A percentile compares a stretch with the other conserved stretches of the same genome.
Evolutionary conservation across 495 filamentous ascomycete species (phyloP).

Genomic region (Neurospora sp.): DNA sequence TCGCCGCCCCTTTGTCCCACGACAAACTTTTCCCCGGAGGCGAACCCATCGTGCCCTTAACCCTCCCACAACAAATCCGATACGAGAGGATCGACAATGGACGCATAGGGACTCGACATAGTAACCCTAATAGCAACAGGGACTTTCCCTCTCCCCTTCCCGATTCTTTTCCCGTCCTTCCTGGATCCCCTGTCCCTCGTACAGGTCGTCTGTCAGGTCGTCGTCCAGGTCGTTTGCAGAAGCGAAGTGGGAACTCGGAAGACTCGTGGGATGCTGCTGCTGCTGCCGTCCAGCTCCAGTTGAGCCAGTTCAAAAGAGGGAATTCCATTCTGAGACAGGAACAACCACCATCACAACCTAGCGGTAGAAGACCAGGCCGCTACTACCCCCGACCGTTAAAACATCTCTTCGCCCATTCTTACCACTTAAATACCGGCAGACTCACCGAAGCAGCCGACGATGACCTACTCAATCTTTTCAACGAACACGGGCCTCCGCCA

Average conservation of each 20-base stretch:
- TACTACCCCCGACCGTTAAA: neutral
- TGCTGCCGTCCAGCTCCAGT: neutral
- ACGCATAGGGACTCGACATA: neutral
- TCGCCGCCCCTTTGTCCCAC: neutral
- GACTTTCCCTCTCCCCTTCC: neutral
- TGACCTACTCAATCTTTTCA: neutral
- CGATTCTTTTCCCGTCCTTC: neutral
- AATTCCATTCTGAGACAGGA: too few relatives aligned
- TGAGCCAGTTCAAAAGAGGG: neutral
- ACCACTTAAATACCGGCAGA: neutral
- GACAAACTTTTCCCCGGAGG: neutral
- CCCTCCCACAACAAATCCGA: neutral
- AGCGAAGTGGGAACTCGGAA: neutral
- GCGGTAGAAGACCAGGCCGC: neutral
- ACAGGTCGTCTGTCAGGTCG: neutral
- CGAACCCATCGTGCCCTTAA: neutral
- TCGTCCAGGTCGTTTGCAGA: neutral
- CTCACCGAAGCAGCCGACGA: neutral
- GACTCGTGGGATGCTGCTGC: neutral
- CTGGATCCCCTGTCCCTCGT: neutral
- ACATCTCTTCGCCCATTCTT: neutral
- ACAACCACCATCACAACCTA: neutral
- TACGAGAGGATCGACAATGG: neutral
- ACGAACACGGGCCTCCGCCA: neutral
- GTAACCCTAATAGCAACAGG: neutral